Conservation (phyloP, 2,329 filamentous ascomycete genomes). For the Trichocomaceae sp. region DNA sequence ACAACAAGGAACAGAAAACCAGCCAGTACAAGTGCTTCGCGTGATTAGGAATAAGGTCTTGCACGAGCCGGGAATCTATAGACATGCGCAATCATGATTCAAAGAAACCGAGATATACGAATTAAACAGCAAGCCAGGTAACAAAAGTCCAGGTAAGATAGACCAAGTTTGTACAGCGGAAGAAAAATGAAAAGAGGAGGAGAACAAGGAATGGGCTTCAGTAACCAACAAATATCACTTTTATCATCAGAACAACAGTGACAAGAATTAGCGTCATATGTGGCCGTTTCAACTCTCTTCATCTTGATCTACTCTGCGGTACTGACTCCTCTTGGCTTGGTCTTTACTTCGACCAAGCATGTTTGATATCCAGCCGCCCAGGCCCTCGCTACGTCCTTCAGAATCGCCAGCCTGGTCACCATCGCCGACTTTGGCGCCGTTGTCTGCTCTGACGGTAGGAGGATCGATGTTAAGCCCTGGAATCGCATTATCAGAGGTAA, state of each 20-base stretch:
- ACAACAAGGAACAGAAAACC: neutral
- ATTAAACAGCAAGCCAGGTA: neutral
- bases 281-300: constrained; percentile 28
- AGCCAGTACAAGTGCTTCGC: neutral
- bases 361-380: constrained; percentile 64
- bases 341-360: constrained; percentile 52
- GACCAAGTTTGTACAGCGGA: neutral
- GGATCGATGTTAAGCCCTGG: constrained; percentile 77
- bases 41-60: neutral
- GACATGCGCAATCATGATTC: constrained; percentile 6
- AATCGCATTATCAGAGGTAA: constrained; percentile 61
- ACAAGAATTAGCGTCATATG: constrained; percentile 18
- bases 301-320: constrained; percentile 43
- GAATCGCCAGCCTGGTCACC: constrained; percentile 20
- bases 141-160: neutral
- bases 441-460: constrained; percentile 52
- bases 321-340: constrained; percentile 33
- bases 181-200: neutral
- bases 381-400: constrained; percentile 44
- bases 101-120: constrained; percentile 16
- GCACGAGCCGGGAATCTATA: constrained; percentile 4
- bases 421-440: constrained; percentile 44
- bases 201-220: neutral
- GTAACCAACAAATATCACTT: neutral
- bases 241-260: neutral